Evolutionary conservation across 305 asterid species (phyloP).

Genomic region (Fraxinus xanthoxyloides): DNA sequence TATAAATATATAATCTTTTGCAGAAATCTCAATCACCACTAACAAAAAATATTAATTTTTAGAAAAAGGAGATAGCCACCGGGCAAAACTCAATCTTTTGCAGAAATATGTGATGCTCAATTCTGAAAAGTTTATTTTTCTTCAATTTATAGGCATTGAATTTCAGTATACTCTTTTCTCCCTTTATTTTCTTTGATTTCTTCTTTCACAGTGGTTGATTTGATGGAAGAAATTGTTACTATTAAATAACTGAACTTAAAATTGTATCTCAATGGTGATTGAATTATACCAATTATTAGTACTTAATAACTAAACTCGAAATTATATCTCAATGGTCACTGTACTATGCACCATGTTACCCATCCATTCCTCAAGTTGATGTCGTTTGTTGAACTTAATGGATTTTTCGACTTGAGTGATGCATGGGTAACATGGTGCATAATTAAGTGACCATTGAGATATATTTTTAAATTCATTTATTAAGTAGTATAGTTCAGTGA

Average conservation of each 20-base stretch:
- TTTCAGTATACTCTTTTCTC: neutral
- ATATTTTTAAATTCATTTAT: neutral
- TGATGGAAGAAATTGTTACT: neutral
- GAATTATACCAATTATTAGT: neutral
- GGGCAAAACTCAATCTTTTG: neutral
- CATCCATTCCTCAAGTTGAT: neutral
- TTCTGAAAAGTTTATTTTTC: neutral
- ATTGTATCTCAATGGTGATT: neutral
- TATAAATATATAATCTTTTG: neutral
- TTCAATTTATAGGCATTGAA: neutral
- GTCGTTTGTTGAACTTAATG: neutral
- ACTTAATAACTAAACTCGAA: neutral
- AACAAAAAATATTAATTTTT: neutral
- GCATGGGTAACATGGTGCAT: neutral
- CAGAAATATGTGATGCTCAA: neutral
- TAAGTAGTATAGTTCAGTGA: neutral
- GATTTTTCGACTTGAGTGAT: neutral
- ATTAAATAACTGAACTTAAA: neutral
- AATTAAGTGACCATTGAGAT: neutral
- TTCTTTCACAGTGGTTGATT: neutral
- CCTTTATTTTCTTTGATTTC: neutral
- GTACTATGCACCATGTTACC: neutral
- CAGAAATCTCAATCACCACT: neutral
- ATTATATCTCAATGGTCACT: neutral
- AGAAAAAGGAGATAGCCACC: neutral